Percentiles rank a stretch among this genome's conserved stretches.
Conservation (phyloP, 768 basidiomycete genomes). For the Plicaturopsis crispa region DNA sequence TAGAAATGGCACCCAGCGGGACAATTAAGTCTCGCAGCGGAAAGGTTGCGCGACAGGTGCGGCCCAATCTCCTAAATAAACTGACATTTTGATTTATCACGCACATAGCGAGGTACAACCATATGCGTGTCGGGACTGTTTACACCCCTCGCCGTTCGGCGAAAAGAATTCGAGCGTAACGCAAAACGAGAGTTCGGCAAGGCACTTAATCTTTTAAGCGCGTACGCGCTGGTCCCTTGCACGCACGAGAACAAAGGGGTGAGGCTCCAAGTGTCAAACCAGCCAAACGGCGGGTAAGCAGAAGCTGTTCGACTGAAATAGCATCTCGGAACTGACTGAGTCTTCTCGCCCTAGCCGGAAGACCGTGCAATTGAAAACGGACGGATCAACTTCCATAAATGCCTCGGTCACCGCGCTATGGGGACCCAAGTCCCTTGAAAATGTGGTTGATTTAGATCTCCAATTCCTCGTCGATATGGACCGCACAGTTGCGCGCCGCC, state of each 20-base stretch:
- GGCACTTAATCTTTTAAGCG: constrained; percentile 71
- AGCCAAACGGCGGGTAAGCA: constrained; percentile 60
- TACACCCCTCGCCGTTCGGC: constrained; percentile 75
- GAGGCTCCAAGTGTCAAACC: constrained; percentile 67
- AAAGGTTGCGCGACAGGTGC: constrained; percentile 76
- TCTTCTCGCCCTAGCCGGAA: constrained; percentile 33
- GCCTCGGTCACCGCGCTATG: constrained; percentile 70
- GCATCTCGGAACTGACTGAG: background rate
- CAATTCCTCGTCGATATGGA: constrained; percentile 65
- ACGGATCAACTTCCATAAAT: constrained; percentile 54
- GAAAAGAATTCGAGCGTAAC: constrained; percentile 88
- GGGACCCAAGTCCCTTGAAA: constrained; percentile 76
- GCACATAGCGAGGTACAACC: constrained; percentile 76
- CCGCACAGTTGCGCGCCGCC: constrained; percentile 17
- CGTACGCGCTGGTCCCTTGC: constrained; percentile 87
- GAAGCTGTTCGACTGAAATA: background rate
- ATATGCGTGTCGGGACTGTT: constrained; percentile 68
- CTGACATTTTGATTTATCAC: too few relatives aligned
- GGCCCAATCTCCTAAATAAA: too few relatives aligned
- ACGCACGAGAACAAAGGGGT: constrained; percentile 24
- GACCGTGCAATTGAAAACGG: constrained; percentile 63
- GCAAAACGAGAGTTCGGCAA: constrained; percentile 85
- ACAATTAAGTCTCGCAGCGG: constrained; percentile 42
- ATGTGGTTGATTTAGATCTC: constrained; percentile 67
- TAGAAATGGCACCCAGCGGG: constrained; percentile 70